Conservation (phyloP, 805 yeast genomes). For the Pichia deserticola region DNA sequence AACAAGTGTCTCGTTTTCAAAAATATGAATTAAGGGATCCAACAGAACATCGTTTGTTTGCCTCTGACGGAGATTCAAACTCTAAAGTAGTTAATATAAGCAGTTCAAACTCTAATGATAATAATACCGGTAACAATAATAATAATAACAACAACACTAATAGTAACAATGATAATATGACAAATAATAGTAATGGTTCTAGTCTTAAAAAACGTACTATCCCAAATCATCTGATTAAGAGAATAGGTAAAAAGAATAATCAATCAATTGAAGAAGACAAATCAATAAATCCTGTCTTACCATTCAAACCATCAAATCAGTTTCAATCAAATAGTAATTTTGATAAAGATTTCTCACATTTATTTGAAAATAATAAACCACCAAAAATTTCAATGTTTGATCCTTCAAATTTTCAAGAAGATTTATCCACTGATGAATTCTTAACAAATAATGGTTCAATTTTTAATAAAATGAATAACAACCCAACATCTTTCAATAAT, state of each 20-base stretch:
- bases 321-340: constrained; percentile 13
- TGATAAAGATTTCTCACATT: constrained; percentile 14
- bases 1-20: constrained; percentile 12
- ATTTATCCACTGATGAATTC: constrained; percentile 26
- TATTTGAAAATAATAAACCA: constrained; percentile 32
- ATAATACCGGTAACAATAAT: neutral
- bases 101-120: neutral
- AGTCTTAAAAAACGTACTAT: constrained; percentile 37
- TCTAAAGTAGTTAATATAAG: neutral
- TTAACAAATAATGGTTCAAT: constrained; percentile 18
- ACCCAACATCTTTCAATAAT: constrained; percentile 39
- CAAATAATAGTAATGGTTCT: no score
- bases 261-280: constrained; percentile 15
- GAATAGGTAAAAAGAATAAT: constrained; percentile 33
- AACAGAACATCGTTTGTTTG: neutral
- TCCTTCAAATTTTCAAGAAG: constrained; percentile 35
- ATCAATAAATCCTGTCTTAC: constrained; percentile 14
- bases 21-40: constrained; percentile 13
- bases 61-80: neutral
- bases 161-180: neutral
- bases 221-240: constrained; percentile 41
- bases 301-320: constrained; percentile 20
- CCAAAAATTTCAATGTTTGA: constrained; percentile 46
- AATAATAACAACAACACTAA: neutral
- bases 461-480: constrained; percentile 30